These are phyloP conservation scores for Salix suchowensis DNA, from an alignment of 345 rosid species.

Conservation along the genomic window DNA sequence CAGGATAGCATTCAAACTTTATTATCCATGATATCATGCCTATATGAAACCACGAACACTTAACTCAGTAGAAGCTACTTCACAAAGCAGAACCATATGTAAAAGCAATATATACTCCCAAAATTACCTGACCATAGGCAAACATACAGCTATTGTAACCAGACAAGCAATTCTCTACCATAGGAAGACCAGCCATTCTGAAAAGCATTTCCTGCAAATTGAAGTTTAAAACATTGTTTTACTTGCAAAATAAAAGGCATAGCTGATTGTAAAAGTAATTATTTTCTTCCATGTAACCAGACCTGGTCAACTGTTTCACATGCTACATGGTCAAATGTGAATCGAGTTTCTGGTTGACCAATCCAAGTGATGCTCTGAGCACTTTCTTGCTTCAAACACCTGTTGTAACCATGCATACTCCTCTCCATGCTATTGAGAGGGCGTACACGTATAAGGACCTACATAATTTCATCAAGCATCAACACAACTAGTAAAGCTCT, in stretches of 20 bases:
- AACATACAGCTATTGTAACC: conserved; percentile 97
- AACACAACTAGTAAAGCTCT: background rate
- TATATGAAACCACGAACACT: background rate
- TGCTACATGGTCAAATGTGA: conserved; percentile 85
- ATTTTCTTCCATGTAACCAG: conserved; percentile 9
- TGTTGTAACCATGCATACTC: conserved; percentile 55
- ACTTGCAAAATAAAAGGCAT: background rate
- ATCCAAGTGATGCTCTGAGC: conserved; percentile 72
- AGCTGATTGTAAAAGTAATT: background rate
- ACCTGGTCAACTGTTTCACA: conserved; percentile 96
- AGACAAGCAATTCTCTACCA: conserved; percentile 96
- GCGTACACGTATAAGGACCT: conserved; percentile 83
- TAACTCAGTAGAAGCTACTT: background rate
- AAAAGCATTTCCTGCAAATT: conserved; percentile 75
- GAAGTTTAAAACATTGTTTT: background rate
- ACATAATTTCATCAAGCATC: conserved; percentile 2
- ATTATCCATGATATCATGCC: background rate
- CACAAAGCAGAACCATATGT: background rate
- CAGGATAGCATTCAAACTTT: background rate
- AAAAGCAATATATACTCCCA: background rate
- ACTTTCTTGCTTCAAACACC: conserved; percentile 93
- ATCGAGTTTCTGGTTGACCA: conserved; percentile 86
- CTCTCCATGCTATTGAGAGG: conserved; percentile 86
- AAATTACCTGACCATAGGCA: conserved; percentile 93
- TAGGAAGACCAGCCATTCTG: conserved; percentile 80